These are phyloP conservation scores for Wallacemonas sp. DNA, from an alignment of 208 protist genomes.

Conservation along the genomic window DNA sequence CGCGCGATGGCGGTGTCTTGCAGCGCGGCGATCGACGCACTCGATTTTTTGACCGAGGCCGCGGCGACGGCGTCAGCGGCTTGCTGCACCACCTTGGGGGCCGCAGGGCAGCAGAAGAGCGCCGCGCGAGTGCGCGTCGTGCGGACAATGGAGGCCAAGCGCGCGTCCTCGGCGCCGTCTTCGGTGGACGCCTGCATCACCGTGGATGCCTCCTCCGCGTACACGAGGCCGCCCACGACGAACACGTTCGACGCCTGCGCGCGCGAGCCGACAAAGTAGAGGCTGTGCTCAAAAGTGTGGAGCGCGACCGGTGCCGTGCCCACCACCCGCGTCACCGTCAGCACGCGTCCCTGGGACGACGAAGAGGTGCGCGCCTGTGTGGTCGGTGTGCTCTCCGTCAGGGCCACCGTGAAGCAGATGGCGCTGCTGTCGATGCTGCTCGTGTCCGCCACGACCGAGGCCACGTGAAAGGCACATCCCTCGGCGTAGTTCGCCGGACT, in stretches of 20 bases:
- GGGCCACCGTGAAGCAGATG: conserved; percentile 13
- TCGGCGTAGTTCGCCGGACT: too few species aligned
- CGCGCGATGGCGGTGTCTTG: conserved; percentile 18
- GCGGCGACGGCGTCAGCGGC: conserved; percentile 19
- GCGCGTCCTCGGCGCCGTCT: neutral
- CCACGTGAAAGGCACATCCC: conserved; percentile 15
- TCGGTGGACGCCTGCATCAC: neutral
- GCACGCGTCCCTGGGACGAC: neutral
- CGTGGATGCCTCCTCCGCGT: conserved; percentile 4
- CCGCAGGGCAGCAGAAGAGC: conserved; percentile 30
- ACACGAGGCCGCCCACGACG: conserved; percentile 37
- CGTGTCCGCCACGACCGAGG: conserved; percentile 30
- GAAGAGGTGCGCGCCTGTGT: neutral
- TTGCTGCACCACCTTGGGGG: conserved; percentile 17
- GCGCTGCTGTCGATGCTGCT: conserved; percentile 29
- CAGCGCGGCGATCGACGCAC: conserved; percentile 10
- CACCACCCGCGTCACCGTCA: conserved; percentile 29
- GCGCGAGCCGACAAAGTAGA: conserved; percentile 46
- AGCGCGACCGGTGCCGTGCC: conserved; percentile 16
- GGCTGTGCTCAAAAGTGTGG: conserved; percentile 37
- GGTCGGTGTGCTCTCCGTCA: neutral
- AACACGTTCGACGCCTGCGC: conserved; percentile 36
- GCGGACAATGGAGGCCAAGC: neutral
- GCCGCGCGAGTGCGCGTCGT: conserved; percentile 22
- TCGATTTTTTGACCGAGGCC: neutral